These are phyloP conservation scores for Lentinula raphanica DNA, from an alignment of 768 basidiomycete genomes.

Conservation along the genomic window DNA sequence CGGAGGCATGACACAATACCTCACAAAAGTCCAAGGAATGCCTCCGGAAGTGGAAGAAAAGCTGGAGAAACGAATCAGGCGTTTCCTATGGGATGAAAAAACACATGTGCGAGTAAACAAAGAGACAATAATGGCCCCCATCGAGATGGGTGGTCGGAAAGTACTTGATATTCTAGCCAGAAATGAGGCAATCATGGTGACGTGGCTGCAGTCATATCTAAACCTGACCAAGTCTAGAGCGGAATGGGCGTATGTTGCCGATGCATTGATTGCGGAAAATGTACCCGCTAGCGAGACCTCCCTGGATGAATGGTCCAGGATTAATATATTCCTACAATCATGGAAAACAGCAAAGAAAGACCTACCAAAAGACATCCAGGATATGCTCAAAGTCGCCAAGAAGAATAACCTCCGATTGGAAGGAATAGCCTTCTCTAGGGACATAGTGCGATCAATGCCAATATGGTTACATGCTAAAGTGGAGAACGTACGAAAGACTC, in stretches of 20 bases:
- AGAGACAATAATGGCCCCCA: conserved; percentile 14
- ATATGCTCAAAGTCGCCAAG: conserved; percentile 16
- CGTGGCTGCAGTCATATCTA: conserved; percentile 21
- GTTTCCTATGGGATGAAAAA: conserved; percentile 17
- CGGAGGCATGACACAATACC: conserved; percentile 29
- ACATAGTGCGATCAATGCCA: conserved; percentile 16
- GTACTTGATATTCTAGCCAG: conserved; percentile 10
- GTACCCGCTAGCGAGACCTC: conserved; percentile 6
- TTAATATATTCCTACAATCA: conserved; percentile 22
- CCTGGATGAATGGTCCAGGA: background rate
- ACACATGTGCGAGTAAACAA: conserved; percentile 15
- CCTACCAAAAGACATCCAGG: conserved; percentile 11
- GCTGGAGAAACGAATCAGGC: conserved; percentile 11
- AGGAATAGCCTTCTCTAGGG: conserved; percentile 4
- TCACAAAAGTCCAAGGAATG: conserved; percentile 30
- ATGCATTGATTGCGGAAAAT: too few relatives aligned
- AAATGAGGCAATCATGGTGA: conserved; percentile 14
- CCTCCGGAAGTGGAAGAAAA: conserved; percentile 11
- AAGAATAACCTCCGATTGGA: conserved; percentile 17
- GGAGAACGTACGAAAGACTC: background rate
- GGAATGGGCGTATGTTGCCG: conserved; percentile 23
- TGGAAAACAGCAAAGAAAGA: conserved; percentile 17
- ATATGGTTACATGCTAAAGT: conserved; percentile 26
- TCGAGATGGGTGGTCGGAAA: background rate
- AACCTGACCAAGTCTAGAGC: conserved; percentile 12